Conservation (phyloP, 1,139 yeast genomes). For the Magnusiomyces suaveolens region DNA sequence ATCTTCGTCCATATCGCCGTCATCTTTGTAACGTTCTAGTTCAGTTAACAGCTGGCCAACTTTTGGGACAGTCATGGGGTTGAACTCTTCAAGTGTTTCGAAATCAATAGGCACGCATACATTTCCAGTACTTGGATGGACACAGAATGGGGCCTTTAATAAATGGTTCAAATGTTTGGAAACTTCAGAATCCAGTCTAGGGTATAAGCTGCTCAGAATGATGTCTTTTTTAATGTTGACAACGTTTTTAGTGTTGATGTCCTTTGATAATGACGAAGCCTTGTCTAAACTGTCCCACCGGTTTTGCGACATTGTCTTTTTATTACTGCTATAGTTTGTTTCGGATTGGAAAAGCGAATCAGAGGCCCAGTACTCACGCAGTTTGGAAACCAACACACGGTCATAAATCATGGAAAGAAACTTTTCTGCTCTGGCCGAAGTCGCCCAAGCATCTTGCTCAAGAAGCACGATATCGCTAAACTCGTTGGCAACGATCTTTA, state of each 20-base stretch:
- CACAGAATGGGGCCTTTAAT: conserved; percentile 94
- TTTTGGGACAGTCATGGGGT: conserved; percentile 76
- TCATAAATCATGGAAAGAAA: conserved; percentile 58
- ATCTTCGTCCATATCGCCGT: conserved; percentile 35
- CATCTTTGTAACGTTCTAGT: conserved; percentile 37
- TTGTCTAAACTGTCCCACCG: conserved; percentile 73
- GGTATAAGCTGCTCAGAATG: conserved; percentile 72
- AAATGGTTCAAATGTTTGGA: conserved; percentile 84
- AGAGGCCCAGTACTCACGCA: conserved; percentile 35
- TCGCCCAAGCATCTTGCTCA: conserved; percentile 81
- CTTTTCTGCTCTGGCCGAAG: conserved; percentile 43
- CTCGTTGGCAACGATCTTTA: conserved; percentile 52
- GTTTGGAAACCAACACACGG: conserved; percentile 42
- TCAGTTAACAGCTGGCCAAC: conserved; percentile 51
- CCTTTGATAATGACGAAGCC: conserved; percentile 29
- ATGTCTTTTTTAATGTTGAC: conserved; percentile 59
- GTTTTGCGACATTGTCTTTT: conserved; percentile 43
- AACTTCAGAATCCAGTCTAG: conserved; percentile 87
- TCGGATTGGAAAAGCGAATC: conserved; percentile 36
- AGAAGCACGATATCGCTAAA: conserved; percentile 54
- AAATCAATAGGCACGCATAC: conserved; percentile 92
- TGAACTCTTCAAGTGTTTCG: conserved; percentile 44
- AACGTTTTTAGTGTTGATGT: conserved; percentile 3
- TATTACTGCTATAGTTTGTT: conserved; percentile 17
- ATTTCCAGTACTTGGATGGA: conserved; percentile 94